phyloP scores from a whole-genome alignment of 192 early-diverging fungal genomes.

The Mortierella hygrophila region DNA sequence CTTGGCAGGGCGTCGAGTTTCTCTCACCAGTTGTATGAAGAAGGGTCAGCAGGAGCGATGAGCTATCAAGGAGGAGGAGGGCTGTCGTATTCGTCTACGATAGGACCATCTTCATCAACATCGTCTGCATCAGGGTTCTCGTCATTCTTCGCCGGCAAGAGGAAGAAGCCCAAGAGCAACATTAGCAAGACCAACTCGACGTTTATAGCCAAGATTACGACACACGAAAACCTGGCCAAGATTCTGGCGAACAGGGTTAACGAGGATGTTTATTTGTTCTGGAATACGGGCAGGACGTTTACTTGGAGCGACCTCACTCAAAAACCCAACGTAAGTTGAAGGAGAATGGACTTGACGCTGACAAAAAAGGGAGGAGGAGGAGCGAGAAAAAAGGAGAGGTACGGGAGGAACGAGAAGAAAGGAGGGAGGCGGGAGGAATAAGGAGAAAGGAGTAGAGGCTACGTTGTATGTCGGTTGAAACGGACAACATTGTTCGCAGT shows the following conservation, averaged over 20 bases:
- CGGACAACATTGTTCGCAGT: neutral
- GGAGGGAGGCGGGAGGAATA: neutral
- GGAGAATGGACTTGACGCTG: neutral
- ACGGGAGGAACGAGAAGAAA: neutral
- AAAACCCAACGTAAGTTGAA: conserved; percentile 65
- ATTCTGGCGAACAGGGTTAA: conserved; percentile 63
- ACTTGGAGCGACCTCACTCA: conserved; percentile 75
- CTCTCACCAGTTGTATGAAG: conserved; percentile 11
- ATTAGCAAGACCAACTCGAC: conserved; percentile 79
- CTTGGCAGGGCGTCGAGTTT: conserved; percentile 20
- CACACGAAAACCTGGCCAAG: conserved; percentile 76
- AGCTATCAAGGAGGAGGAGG: conserved; percentile 16
- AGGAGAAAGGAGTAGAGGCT: neutral
- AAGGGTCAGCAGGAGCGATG: conserved; percentile 7
- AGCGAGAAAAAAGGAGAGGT: neutral
- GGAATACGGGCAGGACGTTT: conserved; percentile 78
- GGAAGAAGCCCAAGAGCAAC: conserved; percentile 67
- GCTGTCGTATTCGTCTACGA: neutral
- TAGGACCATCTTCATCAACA: conserved; percentile 1
- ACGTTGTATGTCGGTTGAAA: neutral
- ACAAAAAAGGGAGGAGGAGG: neutral
- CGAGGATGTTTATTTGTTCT: conserved; percentile 77
- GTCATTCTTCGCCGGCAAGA: conserved; percentile 32
- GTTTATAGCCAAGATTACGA: conserved; percentile 73
- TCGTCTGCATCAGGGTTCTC: conserved; percentile 15